Conservation (phyloP, 2,329 filamentous ascomycete genomes). For the Chaetoscypha palmicola region DNA sequence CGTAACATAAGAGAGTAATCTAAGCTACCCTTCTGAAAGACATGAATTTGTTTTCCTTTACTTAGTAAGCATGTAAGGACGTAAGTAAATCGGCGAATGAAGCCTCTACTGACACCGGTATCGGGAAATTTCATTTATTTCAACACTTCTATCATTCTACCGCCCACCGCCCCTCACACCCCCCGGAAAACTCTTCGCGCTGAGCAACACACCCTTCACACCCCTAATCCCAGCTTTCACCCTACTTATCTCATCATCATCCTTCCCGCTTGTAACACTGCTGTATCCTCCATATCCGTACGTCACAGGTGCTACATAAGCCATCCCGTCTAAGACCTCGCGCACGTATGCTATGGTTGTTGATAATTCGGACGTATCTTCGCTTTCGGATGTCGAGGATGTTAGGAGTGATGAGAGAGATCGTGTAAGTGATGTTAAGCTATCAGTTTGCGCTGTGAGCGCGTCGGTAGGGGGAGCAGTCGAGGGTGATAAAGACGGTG, state of each 20-base stretch:
- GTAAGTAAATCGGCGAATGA: too few relatives aligned
- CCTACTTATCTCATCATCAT: slow-evolving; percentile 64
- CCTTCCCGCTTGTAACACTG: slow-evolving; percentile 34
- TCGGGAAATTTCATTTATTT: too few relatives aligned
- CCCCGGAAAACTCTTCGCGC: slow-evolving; percentile 62
- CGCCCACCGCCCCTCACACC: slow-evolving; percentile 19
- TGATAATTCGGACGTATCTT: slow-evolving; percentile 19
- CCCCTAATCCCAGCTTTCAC: slow-evolving; percentile 69
- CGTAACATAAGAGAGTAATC: too few relatives aligned
- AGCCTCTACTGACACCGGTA: too few relatives aligned
- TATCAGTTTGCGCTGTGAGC: slow-evolving; percentile 31
- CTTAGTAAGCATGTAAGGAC: too few relatives aligned
- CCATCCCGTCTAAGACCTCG: slow-evolving; percentile 58
- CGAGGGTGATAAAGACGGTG: slow-evolving; percentile 20
- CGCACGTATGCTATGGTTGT: slow-evolving; percentile 43
- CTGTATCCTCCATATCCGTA: slow-evolving; percentile 20
- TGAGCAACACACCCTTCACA: slow-evolving; percentile 72
- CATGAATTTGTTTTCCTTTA: too few relatives aligned
- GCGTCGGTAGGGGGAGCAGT: background rate
- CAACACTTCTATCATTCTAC: background rate
- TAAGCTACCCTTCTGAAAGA: too few relatives aligned
- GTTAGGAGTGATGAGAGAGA: slow-evolving; percentile 45
- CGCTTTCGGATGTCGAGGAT: slow-evolving; percentile 23
- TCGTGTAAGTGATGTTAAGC: slow-evolving; percentile 42
- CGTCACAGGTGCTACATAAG: slow-evolving; percentile 37